Percentiles rank a stretch among this genome's conserved stretches.
phyloP scores from a whole-genome alignment of 139 green algal genomes.

The Trebouxia sp. region DNA sequence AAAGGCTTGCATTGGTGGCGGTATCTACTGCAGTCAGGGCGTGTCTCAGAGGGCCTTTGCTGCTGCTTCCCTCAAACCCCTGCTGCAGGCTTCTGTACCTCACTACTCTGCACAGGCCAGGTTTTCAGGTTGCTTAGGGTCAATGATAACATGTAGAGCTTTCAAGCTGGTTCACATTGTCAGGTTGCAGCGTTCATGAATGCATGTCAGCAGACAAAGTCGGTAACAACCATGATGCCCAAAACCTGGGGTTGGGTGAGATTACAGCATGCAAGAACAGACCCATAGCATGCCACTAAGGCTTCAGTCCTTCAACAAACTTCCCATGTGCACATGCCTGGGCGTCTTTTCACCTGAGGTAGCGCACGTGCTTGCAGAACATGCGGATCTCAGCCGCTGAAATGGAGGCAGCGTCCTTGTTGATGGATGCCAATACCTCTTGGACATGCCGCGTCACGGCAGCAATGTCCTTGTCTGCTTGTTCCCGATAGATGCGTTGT shows the following conservation, averaged over 20 bases:
- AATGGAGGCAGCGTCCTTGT: conserved; percentile 54
- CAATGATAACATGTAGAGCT: no score
- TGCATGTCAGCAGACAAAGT: not conserved
- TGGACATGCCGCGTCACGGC: conserved; percentile 66
- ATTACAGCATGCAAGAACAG: no score
- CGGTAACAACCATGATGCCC: not conserved
- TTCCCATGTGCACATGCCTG: not conserved
- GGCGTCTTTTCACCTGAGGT: conserved; percentile 56
- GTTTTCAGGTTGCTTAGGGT: no score
- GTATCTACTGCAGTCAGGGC: conserved; percentile 54
- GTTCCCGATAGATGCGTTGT: conserved; percentile 82
- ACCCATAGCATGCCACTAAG: no score
- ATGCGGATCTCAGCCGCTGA: conserved; percentile 33
- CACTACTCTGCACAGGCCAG: conserved; percentile 43
- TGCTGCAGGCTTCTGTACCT: conserved; percentile 67
- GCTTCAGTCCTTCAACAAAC: no score
- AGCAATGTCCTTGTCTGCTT: conserved; percentile 71
- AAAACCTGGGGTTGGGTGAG: not conserved
- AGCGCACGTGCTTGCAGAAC: conserved; percentile 85
- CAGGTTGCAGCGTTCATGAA: not conserved
- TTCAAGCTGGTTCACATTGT: no score
- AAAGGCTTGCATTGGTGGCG: conserved; percentile 62
- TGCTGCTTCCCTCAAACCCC: conserved; percentile 42
- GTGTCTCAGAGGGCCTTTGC: conserved; percentile 36
- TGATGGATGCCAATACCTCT: conserved; percentile 56